These are phyloP conservation scores for Rhexocercosporidium sp. DNA, from an alignment of 2,329 filamentous ascomycete species.

Conservation along the genomic window DNA sequence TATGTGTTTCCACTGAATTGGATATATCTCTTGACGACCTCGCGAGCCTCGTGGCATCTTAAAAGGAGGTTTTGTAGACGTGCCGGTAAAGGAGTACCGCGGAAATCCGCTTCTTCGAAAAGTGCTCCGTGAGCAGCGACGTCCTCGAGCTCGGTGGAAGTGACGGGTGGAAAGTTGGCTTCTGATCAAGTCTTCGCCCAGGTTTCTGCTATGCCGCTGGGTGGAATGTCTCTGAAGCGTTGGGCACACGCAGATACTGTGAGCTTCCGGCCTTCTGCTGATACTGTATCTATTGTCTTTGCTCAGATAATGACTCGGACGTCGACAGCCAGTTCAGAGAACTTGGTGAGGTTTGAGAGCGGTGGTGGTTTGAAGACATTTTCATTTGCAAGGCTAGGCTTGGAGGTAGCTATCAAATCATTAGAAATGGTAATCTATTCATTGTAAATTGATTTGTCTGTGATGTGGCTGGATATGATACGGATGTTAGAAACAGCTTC, in stretches of 20 bases:
- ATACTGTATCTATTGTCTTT: background rate
- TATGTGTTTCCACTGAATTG: background rate
- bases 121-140: background rate
- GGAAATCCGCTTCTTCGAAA: background rate
- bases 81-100: too few species aligned
- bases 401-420: too few species aligned
- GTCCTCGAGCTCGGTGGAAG: background rate
- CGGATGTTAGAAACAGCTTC: too few species aligned
- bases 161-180: background rate
- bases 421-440: too few species aligned
- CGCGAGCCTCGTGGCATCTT: background rate
- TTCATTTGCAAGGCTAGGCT: too few species aligned
- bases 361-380: too few species aligned
- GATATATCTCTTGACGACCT: background rate
- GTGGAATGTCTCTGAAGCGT: background rate
- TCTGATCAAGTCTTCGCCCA: background rate
- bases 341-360: background rate
- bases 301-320: background rate
- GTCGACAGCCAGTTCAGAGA: background rate
- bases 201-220: background rate
- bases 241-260: background rate
- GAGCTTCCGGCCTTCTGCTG: background rate
- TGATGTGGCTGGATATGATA: too few species aligned
- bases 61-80: background rate
- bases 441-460: too few species aligned